Conservation (phyloP, 2,329 filamentous ascomycete species). For the Ascochyta pisi region DNA sequence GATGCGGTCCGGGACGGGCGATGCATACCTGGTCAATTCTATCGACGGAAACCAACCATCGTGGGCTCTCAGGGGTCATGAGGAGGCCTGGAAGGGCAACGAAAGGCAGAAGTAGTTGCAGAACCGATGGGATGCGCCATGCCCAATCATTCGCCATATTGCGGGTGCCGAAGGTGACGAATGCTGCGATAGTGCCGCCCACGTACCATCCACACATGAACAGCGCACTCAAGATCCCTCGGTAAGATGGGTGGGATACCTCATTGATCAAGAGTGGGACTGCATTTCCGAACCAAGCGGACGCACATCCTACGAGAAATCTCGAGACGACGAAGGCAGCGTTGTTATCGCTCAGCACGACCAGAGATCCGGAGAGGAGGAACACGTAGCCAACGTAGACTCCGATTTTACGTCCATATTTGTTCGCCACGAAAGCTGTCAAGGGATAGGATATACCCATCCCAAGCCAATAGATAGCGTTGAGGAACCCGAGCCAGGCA, state of each 20-base stretch:
- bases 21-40: constrained; percentile 42
- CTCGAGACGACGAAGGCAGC: constrained; percentile 48
- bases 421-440: constrained; percentile 44
- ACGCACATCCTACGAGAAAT: constrained; percentile 47
- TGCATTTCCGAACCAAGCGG: constrained; percentile 42
- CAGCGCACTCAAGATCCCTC: constrained; percentile 43
- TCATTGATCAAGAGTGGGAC: constrained; percentile 52
- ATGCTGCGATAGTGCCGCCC: constrained; percentile 49
- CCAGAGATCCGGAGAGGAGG: constrained; percentile 35
- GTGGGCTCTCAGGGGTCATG: constrained; percentile 45
- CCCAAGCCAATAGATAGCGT: constrained; percentile 24
- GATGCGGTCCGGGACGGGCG: constrained; percentile 15
- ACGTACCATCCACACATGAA: constrained; percentile 52
- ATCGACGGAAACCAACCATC: constrained; percentile 59
- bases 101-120: constrained; percentile 40
- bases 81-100: constrained; percentile 52
- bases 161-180: constrained; percentile 57
- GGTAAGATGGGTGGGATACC: constrained; percentile 51
- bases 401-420: constrained; percentile 44
- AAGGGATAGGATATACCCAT: constrained; percentile 35
- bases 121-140: constrained; percentile 33
- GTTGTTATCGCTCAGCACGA: constrained; percentile 27
- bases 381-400: constrained; percentile 46
- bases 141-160: constrained; percentile 46
- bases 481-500: constrained; percentile 12